Percentiles rank a stretch among this genome's conserved stretches.
These are phyloP conservation scores for Candida frijolesensis DNA, from an alignment of 1,139 yeast genomes.

Conservation along the genomic window DNA sequence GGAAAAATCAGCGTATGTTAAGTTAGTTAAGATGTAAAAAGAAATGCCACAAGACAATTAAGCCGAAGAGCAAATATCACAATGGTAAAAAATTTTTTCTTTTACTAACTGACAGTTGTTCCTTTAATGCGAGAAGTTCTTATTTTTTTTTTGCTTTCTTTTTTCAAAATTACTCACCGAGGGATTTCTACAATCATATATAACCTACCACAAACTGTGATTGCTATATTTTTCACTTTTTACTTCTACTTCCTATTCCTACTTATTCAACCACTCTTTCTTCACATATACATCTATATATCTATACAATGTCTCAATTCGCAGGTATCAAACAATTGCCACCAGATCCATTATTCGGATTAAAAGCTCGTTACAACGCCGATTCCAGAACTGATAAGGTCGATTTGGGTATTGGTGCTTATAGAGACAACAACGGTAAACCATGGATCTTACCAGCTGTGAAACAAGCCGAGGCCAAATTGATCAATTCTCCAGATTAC, in stretches of 20 bases:
- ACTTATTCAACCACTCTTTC: neutral
- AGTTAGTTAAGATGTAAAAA: neutral
- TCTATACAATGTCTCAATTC: conserved; percentile 38
- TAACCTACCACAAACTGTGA: neutral
- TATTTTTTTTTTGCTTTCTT: neutral
- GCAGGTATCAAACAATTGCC: conserved; percentile 62
- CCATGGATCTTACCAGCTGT: conserved; percentile 95
- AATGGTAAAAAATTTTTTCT: neutral
- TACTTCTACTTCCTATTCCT: too few relatives aligned
- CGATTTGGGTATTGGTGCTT: conserved; percentile 94
- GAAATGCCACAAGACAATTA: conserved; percentile 3
- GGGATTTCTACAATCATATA: neutral
- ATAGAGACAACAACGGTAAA: conserved; percentile 88
- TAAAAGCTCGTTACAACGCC: conserved; percentile 70
- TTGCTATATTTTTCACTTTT: neutral
- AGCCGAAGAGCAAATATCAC: neutral
- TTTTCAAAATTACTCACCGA: neutral
- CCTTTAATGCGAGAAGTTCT: neutral
- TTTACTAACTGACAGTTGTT: too few relatives aligned
- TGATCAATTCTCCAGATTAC: conserved; percentile 52
- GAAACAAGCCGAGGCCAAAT: conserved; percentile 63
- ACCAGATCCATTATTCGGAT: conserved; percentile 80
- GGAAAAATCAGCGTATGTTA: neutral
- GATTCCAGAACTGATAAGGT: conserved; percentile 73
- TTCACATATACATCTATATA: neutral